phyloP scores from a whole-genome alignment of 768 basidiomycete genomes.

The Daedalea quercina region DNA sequence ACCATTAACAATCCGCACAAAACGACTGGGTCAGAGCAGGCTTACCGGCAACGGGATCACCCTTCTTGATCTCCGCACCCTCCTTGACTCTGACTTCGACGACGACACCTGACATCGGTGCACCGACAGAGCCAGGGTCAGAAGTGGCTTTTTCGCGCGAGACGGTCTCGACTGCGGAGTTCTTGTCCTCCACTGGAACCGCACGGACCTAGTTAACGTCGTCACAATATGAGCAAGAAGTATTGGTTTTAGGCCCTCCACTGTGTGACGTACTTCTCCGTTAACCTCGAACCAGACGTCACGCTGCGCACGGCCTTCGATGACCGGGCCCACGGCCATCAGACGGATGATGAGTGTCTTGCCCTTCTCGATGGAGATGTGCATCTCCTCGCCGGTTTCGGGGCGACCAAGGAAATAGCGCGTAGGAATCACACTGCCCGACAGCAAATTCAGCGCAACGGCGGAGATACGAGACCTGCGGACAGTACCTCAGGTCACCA shows the following conservation, averaged over 20 bases:
- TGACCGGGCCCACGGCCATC: constrained; percentile 91
- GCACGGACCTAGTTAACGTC: constrained; percentile 66
- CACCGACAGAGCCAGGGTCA: constrained; percentile 96
- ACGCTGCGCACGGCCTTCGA: constrained; percentile 85
- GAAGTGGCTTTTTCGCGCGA: constrained; percentile 90
- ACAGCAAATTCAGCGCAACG: background rate
- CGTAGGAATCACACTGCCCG: constrained; percentile 82
- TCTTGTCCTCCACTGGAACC: constrained; percentile 93
- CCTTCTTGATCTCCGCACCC: constrained; percentile 96
- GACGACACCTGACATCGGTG: constrained; percentile 97
- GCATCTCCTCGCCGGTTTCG: constrained; percentile 90
- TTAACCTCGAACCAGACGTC: constrained; percentile 99
- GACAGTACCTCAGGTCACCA: constrained; percentile 80
- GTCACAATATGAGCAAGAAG: background rate
- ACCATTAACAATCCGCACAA: constrained; percentile 6
- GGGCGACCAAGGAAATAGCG: constrained; percentile 96
- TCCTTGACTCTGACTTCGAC: constrained; percentile 98
- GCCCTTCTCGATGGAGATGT: constrained; percentile 92
- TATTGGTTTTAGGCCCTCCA: background rate
- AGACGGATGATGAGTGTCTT: constrained; percentile 96
- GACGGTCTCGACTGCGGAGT: constrained; percentile 92
- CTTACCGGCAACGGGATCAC: constrained; percentile 89
- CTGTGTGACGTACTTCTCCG: constrained; percentile 60
- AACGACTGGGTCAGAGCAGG: constrained; percentile 17
- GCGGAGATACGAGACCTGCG: too few relatives aligned